Evolutionary conservation across 441 rosid species (phyloP).

Genomic region (Isatis lusitanica): DNA sequence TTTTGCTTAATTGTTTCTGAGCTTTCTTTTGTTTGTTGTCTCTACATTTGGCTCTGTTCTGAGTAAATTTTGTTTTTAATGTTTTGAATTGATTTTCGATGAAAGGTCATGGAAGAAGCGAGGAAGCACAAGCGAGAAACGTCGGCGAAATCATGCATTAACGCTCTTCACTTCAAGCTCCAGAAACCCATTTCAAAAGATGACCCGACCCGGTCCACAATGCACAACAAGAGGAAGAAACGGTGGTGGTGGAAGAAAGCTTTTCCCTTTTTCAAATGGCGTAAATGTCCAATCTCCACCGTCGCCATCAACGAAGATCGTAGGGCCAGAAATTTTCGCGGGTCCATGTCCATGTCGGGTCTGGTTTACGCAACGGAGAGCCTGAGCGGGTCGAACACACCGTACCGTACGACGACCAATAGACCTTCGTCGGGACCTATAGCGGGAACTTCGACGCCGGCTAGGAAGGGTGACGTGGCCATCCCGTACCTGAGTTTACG

Average conservation of each 20-base stretch:
- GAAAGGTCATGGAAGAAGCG: conserved; percentile 68
- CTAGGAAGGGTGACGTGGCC: conserved; percentile 45
- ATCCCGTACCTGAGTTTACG: conserved; percentile 68
- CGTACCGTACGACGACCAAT: conserved; percentile 45
- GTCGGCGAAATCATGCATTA: conserved; percentile 38
- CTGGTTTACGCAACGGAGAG: conserved; percentile 72
- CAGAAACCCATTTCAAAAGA: conserved; percentile 74
- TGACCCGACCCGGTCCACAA: conserved; percentile 41
- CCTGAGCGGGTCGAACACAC: conserved; percentile 56
- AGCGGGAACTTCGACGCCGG: conserved; percentile 57
- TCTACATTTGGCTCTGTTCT: conserved; percentile 15
- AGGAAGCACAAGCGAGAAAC: conserved; percentile 61
- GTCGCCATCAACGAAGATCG: conserved; percentile 7
- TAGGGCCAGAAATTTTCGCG: conserved; percentile 49
- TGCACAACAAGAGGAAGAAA: conserved; percentile 43
- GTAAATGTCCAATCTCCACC: conserved; percentile 37
- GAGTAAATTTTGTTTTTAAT: not conserved
- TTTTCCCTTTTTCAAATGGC: conserved; percentile 57
- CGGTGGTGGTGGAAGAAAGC: conserved; percentile 78
- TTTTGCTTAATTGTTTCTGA: not conserved
- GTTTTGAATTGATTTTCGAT: not conserved
- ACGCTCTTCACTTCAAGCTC: conserved; percentile 69
- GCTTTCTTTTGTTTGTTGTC: not conserved
- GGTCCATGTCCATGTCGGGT: conserved; percentile 52
- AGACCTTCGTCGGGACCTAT: conserved; percentile 62